phyloP scores from a whole-genome alignment of 2,329 filamentous ascomycete genomes.

The Knufia fluminis region DNA sequence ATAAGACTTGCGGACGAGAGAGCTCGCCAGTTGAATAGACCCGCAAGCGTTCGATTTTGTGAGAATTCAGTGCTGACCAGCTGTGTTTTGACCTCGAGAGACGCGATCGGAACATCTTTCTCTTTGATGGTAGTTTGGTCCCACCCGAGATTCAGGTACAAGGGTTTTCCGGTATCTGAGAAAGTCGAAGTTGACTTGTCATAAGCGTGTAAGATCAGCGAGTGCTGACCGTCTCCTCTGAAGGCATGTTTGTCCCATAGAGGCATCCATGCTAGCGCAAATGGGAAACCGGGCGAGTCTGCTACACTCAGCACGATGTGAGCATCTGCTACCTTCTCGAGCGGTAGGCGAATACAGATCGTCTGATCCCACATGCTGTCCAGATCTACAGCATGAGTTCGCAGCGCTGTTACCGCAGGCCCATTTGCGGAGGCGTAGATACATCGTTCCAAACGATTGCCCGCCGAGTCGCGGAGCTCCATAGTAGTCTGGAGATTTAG shows the following conservation, averaged over 20 bases:
- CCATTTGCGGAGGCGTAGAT: constrained; percentile 81
- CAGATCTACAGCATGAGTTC: constrained; percentile 69
- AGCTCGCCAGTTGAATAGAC: constrained; percentile 78
- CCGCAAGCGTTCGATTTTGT: constrained; percentile 77
- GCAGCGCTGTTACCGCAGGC: constrained; percentile 72
- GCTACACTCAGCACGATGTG: constrained; percentile 87
- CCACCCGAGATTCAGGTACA: constrained; percentile 81
- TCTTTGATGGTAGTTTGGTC: constrained; percentile 29
- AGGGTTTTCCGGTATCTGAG: constrained; percentile 60
- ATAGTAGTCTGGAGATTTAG: constrained; percentile 78
- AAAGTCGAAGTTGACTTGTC: constrained; percentile 78
- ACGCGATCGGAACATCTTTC: constrained; percentile 63
- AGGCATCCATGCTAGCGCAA: constrained; percentile 86
- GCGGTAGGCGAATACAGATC: constrained; percentile 67
- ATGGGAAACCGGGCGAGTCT: constrained; percentile 77
- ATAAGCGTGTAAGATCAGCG: constrained; percentile 74
- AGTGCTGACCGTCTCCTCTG: constrained; percentile 72
- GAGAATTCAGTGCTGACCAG: constrained; percentile 93
- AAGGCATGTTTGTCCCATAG: constrained; percentile 91
- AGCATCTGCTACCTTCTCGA: constrained; percentile 68
- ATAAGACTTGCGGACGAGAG: constrained; percentile 62
- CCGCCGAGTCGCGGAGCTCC: constrained; percentile 70
- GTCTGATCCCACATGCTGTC: constrained; percentile 84
- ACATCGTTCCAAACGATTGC: constrained; percentile 76
- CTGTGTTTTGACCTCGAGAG: constrained; percentile 70